A percentile compares a stretch with the other conserved stretches of the same genome.
Evolutionary conservation across 441 rosid species (phyloP).

Genomic region (Aquilaria agallochum): DNA sequence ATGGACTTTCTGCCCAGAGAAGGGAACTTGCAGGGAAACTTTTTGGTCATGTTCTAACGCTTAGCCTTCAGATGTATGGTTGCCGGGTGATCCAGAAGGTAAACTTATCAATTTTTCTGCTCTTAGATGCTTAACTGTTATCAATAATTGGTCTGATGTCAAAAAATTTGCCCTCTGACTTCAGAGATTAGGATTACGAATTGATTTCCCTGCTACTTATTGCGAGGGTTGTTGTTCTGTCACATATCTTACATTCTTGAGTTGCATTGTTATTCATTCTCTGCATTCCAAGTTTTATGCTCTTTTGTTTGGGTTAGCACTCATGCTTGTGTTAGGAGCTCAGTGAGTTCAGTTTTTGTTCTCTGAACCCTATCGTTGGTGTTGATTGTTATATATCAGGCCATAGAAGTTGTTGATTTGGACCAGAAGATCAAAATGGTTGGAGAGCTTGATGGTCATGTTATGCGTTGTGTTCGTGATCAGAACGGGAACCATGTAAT

Average conservation of each 20-base stretch:
- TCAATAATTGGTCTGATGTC: neutral
- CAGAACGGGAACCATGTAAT: conserved; percentile 94
- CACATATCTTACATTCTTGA: too few relatives aligned
- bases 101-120: conserved; percentile 6
- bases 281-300: too few relatives aligned
- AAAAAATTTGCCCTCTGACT: neutral
- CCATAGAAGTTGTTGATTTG: conserved; percentile 83
- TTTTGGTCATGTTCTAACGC: conserved; percentile 58
- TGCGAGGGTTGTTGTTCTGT: too few relatives aligned
- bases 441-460: conserved; percentile 76
- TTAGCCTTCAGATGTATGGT: conserved; percentile 88
- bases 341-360: too few relatives aligned
- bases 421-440: conserved; percentile 91
- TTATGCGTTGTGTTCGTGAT: conserved; percentile 87
- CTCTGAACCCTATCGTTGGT: too few relatives aligned
- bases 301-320: too few relatives aligned
- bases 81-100: conserved; percentile 93
- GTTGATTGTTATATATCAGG: conserved; percentile 27
- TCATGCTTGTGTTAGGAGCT: too few relatives aligned
- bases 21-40: conserved; percentile 71
- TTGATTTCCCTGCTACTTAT: neutral
- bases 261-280: too few relatives aligned
- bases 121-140: neutral
- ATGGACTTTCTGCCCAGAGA: conserved; percentile 68
- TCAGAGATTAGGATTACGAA: neutral